These are phyloP conservation scores for Hymenoscyphus occultus DNA, from an alignment of 2,329 filamentous ascomycete genomes.

Conservation along the genomic window DNA sequence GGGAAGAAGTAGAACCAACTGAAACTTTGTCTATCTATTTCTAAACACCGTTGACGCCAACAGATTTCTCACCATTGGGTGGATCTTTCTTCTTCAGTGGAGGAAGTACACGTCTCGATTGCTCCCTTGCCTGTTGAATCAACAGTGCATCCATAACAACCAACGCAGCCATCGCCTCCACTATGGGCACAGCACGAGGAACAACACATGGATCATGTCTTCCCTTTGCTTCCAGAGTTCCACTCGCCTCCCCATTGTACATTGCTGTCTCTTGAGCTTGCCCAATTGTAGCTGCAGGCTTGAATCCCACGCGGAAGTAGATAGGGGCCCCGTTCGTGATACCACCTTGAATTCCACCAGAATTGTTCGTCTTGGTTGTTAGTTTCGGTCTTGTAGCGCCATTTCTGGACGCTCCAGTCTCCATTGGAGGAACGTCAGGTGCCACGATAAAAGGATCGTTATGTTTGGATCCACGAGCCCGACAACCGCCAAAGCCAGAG, in stretches of 20 bases:
- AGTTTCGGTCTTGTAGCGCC: constrained; percentile 58
- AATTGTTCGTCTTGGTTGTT: constrained; percentile 70
- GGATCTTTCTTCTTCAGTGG: constrained; percentile 34
- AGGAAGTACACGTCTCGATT: constrained; percentile 46
- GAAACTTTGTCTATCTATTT: constrained; percentile 26
- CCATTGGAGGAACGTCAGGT: constrained; percentile 42
- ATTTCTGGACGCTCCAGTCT: constrained; percentile 43
- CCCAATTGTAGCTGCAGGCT: constrained; percentile 89
- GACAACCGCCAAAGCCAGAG: constrained; percentile 83
- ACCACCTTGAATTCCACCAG: constrained; percentile 34
- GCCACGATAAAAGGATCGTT: constrained; percentile 78
- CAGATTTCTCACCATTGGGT: neutral
- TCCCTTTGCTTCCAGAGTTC: constrained; percentile 84
- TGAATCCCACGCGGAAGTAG: constrained; percentile 95
- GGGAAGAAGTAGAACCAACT: no score
- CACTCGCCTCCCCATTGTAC: constrained; percentile 68
- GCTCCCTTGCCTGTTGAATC: constrained; percentile 67
- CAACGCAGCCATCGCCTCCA: constrained; percentile 87
- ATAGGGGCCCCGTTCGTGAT: constrained; percentile 58
- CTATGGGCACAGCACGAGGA: constrained; percentile 74
- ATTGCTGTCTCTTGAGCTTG: constrained; percentile 80
- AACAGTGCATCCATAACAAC: constrained; percentile 84
- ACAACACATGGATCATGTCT: constrained; percentile 93
- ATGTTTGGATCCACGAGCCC: constrained; percentile 83
- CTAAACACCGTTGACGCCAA: neutral